Percentiles rank a stretch among this genome's conserved stretches.
Evolutionary conservation across 345 rosid species (phyloP).

Genomic region (Diplotaxis tenuifolia): DNA sequence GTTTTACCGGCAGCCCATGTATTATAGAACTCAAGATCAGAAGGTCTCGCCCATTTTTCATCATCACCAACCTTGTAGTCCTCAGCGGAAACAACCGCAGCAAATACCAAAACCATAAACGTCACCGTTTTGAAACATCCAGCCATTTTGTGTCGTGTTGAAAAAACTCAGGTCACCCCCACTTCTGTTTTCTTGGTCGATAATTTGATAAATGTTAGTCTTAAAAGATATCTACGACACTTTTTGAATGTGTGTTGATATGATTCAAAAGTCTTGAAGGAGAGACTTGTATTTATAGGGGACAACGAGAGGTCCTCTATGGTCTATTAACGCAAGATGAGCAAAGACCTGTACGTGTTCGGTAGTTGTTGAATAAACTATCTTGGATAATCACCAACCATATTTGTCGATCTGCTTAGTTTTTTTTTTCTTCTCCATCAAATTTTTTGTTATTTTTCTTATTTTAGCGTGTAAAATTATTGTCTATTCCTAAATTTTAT

Average conservation of each 20-base stretch:
- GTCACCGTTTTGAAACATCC: slow-evolving; percentile 20
- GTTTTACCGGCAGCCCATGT: slow-evolving; percentile 34
- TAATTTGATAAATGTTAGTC: neutral
- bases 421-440: neutral
- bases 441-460: slow-evolving; percentile 1
- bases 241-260: neutral
- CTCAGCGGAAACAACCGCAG: slow-evolving; percentile 29
- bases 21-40: slow-evolving; percentile 7
- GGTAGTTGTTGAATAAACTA: slow-evolving; percentile 9
- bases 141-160: slow-evolving; percentile 33
- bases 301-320: neutral
- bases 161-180: slow-evolving; percentile 35
- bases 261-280: slow-evolving; percentile 12
- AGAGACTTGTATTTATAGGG: slow-evolving; percentile 26
- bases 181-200: slow-evolving; percentile 1
- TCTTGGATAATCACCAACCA: neutral
- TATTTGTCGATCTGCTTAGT: neutral
- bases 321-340: slow-evolving; percentile 3
- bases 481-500: neutral
- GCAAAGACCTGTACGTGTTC: slow-evolving; percentile 20
- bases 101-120: slow-evolving; percentile 27
- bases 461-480: neutral
- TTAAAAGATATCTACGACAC: neutral
- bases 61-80: slow-evolving; percentile 41
- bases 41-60: slow-evolving; percentile 26